phyloP scores from a whole-genome alignment of 306 rosid species.

The Prunus padus region DNA sequence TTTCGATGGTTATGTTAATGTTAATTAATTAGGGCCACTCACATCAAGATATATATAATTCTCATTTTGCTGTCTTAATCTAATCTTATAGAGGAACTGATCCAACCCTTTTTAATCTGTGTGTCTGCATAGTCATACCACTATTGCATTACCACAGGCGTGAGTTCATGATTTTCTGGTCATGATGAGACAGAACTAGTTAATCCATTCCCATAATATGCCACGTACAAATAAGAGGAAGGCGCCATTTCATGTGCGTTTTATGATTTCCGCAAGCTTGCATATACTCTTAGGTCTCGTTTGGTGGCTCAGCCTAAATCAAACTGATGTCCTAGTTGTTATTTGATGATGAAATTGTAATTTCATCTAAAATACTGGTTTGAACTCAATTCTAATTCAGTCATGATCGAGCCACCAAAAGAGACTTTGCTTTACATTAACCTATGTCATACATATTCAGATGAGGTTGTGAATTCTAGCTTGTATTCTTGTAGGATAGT shows the following conservation, averaged over 20 bases:
- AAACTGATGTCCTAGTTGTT: too few relatives aligned
- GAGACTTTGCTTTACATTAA: too few relatives aligned
- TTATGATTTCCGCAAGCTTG: too few relatives aligned
- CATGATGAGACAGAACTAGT: background rate
- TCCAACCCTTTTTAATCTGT: background rate
- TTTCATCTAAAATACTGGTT: fast-evolving
- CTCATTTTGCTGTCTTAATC: background rate
- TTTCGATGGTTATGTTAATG: background rate
- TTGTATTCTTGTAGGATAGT: background rate
- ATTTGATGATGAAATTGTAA: too few relatives aligned
- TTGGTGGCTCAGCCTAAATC: too few relatives aligned
- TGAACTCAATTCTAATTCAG: too few relatives aligned
- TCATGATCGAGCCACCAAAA: too few relatives aligned
- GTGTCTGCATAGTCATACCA: background rate
- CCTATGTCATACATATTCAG: background rate
- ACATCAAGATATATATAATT: background rate
- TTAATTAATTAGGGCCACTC: background rate
- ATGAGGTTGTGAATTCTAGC: background rate
- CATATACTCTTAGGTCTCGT: too few relatives aligned
- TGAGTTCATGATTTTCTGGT: slow-evolving; percentile 7
- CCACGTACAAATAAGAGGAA: background rate
- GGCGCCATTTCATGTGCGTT: background rate
- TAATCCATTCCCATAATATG: background rate
- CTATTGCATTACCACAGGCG: background rate
- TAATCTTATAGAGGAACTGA: background rate